These are phyloP conservation scores for Ceratocystis diversiconidia DNA, from an alignment of 2,329 filamentous ascomycete species.

Conservation along the genomic window DNA sequence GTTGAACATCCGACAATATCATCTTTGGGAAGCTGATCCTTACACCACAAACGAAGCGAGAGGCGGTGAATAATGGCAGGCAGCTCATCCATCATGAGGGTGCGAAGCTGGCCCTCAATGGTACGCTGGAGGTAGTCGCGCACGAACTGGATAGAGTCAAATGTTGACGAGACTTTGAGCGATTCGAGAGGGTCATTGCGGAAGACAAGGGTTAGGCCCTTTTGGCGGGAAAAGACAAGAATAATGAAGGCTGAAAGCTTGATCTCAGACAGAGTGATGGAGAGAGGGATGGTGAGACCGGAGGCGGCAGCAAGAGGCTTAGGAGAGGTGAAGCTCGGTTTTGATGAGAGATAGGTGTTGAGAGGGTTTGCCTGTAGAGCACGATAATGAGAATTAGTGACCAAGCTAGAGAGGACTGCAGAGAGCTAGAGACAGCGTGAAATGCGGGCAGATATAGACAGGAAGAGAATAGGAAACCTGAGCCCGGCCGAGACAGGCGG, in stretches of 20 bases:
- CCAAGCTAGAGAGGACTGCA: background rate
- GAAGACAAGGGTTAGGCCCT: conserved; percentile 91
- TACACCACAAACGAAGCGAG: conserved; percentile 77
- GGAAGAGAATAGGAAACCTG: background rate
- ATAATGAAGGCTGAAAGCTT: conserved; percentile 95
- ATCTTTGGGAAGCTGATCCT: conserved; percentile 62
- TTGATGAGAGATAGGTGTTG: conserved; percentile 86
- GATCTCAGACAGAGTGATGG: conserved; percentile 91
- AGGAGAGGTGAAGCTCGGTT: conserved; percentile 83
- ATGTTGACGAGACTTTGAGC: conserved; percentile 94
- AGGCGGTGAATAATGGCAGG: conserved; percentile 91
- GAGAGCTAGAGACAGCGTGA: background rate
- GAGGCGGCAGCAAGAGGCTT: conserved; percentile 82
- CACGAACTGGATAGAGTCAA: conserved; percentile 97
- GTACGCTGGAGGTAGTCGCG: conserved; percentile 92
- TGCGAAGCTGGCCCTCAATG: conserved; percentile 83
- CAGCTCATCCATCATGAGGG: conserved; percentile 93
- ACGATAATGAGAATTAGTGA: background rate
- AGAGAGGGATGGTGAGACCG: conserved; percentile 88
- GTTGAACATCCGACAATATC: conserved; percentile 23
- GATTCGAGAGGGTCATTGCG: conserved; percentile 96
- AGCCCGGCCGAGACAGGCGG: background rate
- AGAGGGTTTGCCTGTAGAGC: conserved; percentile 67
- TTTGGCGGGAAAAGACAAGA: conserved; percentile 91
- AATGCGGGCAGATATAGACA: background rate